Percentiles rank a stretch among this genome's conserved stretches.
These are phyloP conservation scores for Chenopodium quinoa DNA, from an alignment of 148 eudicot genomes.

Conservation along the genomic window DNA sequence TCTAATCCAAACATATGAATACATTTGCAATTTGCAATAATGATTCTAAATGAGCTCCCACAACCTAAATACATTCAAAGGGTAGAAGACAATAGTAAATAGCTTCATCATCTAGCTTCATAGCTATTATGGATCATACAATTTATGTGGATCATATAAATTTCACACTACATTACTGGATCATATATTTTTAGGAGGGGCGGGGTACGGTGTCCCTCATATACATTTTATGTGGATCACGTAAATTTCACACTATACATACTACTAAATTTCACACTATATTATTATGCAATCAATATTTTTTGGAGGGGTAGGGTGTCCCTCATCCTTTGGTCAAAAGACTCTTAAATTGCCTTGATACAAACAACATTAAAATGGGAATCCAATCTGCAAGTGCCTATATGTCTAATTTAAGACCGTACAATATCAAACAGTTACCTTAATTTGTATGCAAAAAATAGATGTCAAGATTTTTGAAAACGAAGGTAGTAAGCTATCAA, in stretches of 20 bases:
- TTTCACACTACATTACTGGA: not conserved
- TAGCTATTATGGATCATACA: not conserved
- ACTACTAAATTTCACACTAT: too few relatives aligned
- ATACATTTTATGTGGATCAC: not conserved
- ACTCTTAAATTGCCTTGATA: not conserved
- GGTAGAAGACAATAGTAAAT: conserved; percentile 1
- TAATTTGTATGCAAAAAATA: too few relatives aligned
- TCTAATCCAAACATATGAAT: not conserved
- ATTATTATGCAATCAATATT: too few relatives aligned
- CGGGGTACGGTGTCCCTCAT: too few relatives aligned
- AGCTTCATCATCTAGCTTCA: not conserved
- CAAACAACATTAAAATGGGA: not conserved
- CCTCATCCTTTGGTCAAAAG: too few relatives aligned
- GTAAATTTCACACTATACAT: not conserved
- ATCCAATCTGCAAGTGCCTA: not conserved
- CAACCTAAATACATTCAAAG: not conserved
- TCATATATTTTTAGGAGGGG: too few relatives aligned
- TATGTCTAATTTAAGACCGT: not conserved
- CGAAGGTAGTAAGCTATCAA: too few relatives aligned
- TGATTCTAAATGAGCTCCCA: not conserved
- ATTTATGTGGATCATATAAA: conserved; percentile 6
- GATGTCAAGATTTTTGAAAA: too few relatives aligned
- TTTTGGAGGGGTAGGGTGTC: too few relatives aligned
- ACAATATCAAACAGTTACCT: too few relatives aligned
- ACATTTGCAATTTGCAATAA: not conserved